Base-by-base conservation (phyloP, 73 alveolate genomes). In the Paramecium sexaurelia region DNA sequence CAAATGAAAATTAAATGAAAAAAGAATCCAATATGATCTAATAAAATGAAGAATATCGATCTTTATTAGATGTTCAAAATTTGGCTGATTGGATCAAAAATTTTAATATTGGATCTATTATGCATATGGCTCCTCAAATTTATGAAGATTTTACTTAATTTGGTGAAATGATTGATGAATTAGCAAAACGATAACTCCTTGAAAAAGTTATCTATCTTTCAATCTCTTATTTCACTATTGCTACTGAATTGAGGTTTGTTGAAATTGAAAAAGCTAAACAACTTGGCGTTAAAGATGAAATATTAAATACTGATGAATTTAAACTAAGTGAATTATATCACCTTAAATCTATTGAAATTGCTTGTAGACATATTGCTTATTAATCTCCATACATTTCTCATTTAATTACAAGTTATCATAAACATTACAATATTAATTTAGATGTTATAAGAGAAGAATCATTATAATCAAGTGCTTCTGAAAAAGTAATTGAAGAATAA, bases 181-280 rank as follows among this genome's bases (percentile, higher is more conserved):
- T 88, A 36, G 69, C 94, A 2, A 88, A 88, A 71, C 39, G 75
- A 27, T 36, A 55, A 43, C 45, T 88, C 2, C 43, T 88, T 15
- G 94, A 88, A 71, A 88, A 88, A 71, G 90, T 88, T 4, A 88
- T 88, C 22, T 88, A 88, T 88, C 45, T 88, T 1, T 88, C 94
- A 41, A 88, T 88, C 4, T 68, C 91, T 15, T 88, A 88, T 32
- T 88, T 88, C 13, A 88, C 94, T 1, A 88, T 88, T 7, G 94
- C 94, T 17, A 88, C 94, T 40, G 94, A 88, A 88, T 68, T 88
- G 17, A 88, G 94, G 71, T 88, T 88, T 69, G 37, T 88, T 26
- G 94, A 88, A 24, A n/a, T 88, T 3, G 94, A 88, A 24, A 88
- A 82, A 47, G 87, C 85, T 11, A 88, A 88, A 55, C 10, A 69